phyloP scores from a whole-genome alignment of 2,329 filamentous ascomycete genomes.

The Talaromyces rugulosus region DNA sequence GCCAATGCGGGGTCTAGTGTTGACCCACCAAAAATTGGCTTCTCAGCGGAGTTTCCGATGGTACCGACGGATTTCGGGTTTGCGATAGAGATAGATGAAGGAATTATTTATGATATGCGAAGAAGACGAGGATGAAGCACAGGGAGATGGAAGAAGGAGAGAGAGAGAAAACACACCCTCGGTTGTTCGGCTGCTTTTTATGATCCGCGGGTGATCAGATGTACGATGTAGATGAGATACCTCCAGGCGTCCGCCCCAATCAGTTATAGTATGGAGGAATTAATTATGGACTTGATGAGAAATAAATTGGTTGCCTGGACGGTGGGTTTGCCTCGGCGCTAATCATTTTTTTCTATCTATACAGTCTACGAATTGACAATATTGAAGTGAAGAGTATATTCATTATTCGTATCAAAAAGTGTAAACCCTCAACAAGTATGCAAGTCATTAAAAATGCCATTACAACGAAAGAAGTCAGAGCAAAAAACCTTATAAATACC shows the following conservation, averaged over 20 bases:
- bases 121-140: neutral
- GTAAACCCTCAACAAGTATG: neutral
- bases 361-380: neutral
- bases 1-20: neutral
- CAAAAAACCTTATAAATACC: slow-evolving; percentile 39
- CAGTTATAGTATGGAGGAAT: neutral
- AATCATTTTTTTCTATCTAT: neutral
- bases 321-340: neutral
- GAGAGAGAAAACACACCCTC: neutral
- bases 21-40: neutral
- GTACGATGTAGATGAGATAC: slow-evolving; percentile 8
- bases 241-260: neutral
- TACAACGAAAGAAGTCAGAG: neutral
- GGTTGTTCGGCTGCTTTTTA: neutral
- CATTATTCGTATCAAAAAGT: neutral
- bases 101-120: neutral
- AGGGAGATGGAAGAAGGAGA: neutral
- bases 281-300: neutral
- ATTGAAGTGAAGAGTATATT: neutral
- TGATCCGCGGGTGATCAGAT: slow-evolving; percentile 1
- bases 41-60: neutral
- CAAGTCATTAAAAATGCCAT: neutral
- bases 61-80: neutral
- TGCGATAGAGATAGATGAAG: neutral
- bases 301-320: neutral